phyloP scores from a whole-genome alignment of 768 basidiomycete genomes.

The Cystobasidium ongulense region DNA sequence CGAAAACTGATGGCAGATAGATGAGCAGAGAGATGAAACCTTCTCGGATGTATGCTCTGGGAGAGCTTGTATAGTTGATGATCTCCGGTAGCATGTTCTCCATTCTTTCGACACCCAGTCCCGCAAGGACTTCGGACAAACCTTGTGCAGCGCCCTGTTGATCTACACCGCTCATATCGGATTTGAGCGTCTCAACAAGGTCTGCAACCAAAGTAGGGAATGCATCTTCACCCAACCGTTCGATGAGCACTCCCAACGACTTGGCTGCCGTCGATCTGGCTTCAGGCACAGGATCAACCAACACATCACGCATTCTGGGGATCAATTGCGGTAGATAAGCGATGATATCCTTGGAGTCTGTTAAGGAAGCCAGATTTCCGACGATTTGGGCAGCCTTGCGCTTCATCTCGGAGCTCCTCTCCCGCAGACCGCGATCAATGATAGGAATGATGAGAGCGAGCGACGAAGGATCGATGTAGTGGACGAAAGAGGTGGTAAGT shows the following conservation, averaged over 20 bases:
- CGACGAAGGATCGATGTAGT: slow-evolving; percentile 95
- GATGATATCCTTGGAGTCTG: slow-evolving; percentile 83
- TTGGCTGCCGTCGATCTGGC: slow-evolving; percentile 96
- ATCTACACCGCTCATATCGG: slow-evolving; percentile 89
- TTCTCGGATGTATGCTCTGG: slow-evolving; percentile 82
- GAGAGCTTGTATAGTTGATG: slow-evolving; percentile 79
- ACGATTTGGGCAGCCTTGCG: slow-evolving; percentile 93
- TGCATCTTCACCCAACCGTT: slow-evolving; percentile 82
- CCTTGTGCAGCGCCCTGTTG: slow-evolving; percentile 97
- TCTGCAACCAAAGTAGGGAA: slow-evolving; percentile 95
- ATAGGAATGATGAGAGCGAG: slow-evolving; percentile 90
- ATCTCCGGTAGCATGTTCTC: slow-evolving; percentile 91
- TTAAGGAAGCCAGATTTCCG: slow-evolving; percentile 86
- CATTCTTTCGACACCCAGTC: slow-evolving; percentile 93
- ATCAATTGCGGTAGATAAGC: slow-evolving; percentile 83
- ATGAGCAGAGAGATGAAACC: slow-evolving; percentile 98
- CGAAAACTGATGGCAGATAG: slow-evolving; percentile 90
- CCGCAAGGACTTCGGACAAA: slow-evolving; percentile 85
- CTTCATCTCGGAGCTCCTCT: slow-evolving; percentile 87
- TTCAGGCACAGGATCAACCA: slow-evolving; percentile 95
- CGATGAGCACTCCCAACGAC: slow-evolving; percentile 89
- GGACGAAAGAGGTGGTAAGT: slow-evolving; percentile 89
- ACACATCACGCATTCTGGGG: slow-evolving; percentile 81
- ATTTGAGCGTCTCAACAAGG: slow-evolving; percentile 74
- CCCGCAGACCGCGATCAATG: slow-evolving; percentile 80